These are phyloP conservation scores for Daldinia grandis DNA, from an alignment of 495 filamentous ascomycete genomes.

Conservation along the genomic window DNA sequence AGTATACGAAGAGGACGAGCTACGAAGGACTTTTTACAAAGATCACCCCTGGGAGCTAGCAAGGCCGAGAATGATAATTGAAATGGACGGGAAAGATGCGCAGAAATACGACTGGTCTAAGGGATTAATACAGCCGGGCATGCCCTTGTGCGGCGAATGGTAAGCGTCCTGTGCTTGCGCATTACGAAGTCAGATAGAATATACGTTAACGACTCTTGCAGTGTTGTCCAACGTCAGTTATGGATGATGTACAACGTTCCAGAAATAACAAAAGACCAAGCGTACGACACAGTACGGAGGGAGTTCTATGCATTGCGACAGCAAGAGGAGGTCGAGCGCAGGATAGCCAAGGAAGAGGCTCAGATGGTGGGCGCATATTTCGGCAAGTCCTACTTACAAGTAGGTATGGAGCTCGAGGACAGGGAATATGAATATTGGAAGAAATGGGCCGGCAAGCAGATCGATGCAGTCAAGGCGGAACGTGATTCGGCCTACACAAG, in stretches of 20 bases:
- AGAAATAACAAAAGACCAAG: slow-evolving; percentile 65
- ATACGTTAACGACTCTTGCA: slow-evolving; percentile 48
- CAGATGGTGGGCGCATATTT: slow-evolving; percentile 85
- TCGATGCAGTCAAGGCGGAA: slow-evolving; percentile 53
- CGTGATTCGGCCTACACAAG: slow-evolving; percentile 58
- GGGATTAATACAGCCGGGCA: slow-evolving; percentile 76
- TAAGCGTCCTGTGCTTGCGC: slow-evolving; percentile 47
- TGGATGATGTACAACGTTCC: slow-evolving; percentile 75
- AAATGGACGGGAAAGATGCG: slow-evolving; percentile 84
- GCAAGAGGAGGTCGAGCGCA: slow-evolving; percentile 80
- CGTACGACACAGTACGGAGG: slow-evolving; percentile 88
- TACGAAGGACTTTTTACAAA: slow-evolving; percentile 82
- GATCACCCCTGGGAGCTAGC: slow-evolving; percentile 99
- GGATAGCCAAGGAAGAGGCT: slow-evolving; percentile 90
- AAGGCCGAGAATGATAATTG: slow-evolving; percentile 82
- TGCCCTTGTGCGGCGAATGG: slow-evolving; percentile 86
- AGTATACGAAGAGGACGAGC: slow-evolving; percentile 82
- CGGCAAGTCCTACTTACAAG: slow-evolving; percentile 73
- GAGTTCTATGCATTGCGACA: slow-evolving; percentile 91
- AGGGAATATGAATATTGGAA: slow-evolving; percentile 81
- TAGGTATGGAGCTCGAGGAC: slow-evolving; percentile 86
- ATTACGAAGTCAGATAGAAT: neutral
- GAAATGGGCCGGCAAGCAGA: slow-evolving; percentile 70
- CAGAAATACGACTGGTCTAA: slow-evolving; percentile 79
- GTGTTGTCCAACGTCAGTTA: slow-evolving; percentile 91